A percentile compares a stretch with the other conserved stretches of the same genome.
Conservation (phyloP, 2,329 filamentous ascomycete species). For the Colletotrichum liriopes region DNA sequence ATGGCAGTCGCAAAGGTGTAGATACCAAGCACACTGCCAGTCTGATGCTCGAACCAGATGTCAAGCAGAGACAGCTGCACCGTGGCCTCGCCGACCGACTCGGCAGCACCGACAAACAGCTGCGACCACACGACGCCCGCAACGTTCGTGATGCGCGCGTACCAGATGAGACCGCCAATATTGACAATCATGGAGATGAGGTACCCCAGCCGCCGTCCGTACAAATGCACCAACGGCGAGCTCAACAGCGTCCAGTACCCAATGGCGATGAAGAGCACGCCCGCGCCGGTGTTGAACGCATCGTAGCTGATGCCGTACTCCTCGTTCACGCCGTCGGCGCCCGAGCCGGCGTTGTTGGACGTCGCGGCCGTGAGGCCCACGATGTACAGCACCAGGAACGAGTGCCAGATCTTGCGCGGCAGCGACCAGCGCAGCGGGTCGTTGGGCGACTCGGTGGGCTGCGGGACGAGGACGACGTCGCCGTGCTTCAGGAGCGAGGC, state of each 20-base stretch:
- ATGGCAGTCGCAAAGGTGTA: slow-evolving; percentile 71
- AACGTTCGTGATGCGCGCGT: slow-evolving; percentile 60
- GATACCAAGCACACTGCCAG: slow-evolving; percentile 67
- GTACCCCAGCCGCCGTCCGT: slow-evolving; percentile 70
- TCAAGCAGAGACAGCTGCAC: slow-evolving; percentile 72
- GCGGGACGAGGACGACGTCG: slow-evolving; percentile 67
- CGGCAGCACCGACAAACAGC: slow-evolving; percentile 71
- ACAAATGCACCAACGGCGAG: slow-evolving; percentile 67
- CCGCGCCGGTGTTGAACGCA: slow-evolving; percentile 70
- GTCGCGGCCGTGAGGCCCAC: slow-evolving; percentile 70
- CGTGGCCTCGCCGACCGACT: slow-evolving; percentile 69
- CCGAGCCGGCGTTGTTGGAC: slow-evolving; percentile 69
- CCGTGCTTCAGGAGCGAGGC: slow-evolving; percentile 46
- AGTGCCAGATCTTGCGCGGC: slow-evolving; percentile 65
- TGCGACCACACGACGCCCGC: slow-evolving; percentile 69
- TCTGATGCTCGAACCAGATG: slow-evolving; percentile 71
- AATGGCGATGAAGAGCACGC: slow-evolving; percentile 69
- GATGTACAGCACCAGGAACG: slow-evolving; percentile 66
- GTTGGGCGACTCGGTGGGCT: slow-evolving; percentile 67
- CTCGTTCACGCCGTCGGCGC: slow-evolving; percentile 64
- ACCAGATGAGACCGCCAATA: slow-evolving; percentile 68
- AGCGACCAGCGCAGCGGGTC: slow-evolving; percentile 67
- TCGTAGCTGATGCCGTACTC: slow-evolving; percentile 67
- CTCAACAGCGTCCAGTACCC: slow-evolving; percentile 70
- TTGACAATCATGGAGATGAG: slow-evolving; percentile 66